These are phyloP conservation scores for Acacia pycnantha DNA, from an alignment of 331 rosid genomes.

Conservation along the genomic window DNA sequence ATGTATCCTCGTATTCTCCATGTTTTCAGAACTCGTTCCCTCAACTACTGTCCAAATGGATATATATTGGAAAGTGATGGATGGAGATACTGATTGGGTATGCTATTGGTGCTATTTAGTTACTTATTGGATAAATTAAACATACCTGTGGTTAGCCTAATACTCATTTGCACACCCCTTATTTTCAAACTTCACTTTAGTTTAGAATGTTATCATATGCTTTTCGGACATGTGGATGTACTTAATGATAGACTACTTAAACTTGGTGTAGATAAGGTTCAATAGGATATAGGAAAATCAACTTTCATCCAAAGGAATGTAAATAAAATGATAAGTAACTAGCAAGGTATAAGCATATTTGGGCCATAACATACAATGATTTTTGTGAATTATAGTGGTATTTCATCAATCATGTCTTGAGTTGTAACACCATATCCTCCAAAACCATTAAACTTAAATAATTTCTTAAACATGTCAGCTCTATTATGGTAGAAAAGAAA, in stretches of 20 bases:
- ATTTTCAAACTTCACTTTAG: slow-evolving; percentile 5
- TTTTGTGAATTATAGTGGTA: neutral
- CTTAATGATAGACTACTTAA: neutral
- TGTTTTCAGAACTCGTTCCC: slow-evolving; percentile 73
- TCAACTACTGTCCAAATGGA: slow-evolving; percentile 74
- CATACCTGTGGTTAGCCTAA: slow-evolving; percentile 40
- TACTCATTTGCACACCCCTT: slow-evolving; percentile 11
- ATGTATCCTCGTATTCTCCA: slow-evolving; percentile 26
- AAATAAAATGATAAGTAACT: neutral
- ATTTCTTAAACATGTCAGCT: neutral
- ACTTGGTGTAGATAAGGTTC: neutral
- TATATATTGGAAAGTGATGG: slow-evolving; percentile 90
- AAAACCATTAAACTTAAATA: neutral
- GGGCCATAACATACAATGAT: neutral
- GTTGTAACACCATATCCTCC: neutral
- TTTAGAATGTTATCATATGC: slow-evolving; percentile 8
- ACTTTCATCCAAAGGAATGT: neutral
- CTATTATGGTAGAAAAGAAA: too few species aligned
- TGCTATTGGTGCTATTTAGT: slow-evolving; percentile 47
- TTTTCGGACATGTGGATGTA: slow-evolving; percentile 1
- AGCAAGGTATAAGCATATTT: neutral
- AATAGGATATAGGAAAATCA: neutral
- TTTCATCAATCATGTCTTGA: neutral
- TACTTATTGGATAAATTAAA: slow-evolving; percentile 48
- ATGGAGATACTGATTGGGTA: slow-evolving; percentile 97